Evolutionary conservation across 2,329 filamentous ascomycete genomes (phyloP).

Genomic region (Aurifilum marmelostoma): DNA sequence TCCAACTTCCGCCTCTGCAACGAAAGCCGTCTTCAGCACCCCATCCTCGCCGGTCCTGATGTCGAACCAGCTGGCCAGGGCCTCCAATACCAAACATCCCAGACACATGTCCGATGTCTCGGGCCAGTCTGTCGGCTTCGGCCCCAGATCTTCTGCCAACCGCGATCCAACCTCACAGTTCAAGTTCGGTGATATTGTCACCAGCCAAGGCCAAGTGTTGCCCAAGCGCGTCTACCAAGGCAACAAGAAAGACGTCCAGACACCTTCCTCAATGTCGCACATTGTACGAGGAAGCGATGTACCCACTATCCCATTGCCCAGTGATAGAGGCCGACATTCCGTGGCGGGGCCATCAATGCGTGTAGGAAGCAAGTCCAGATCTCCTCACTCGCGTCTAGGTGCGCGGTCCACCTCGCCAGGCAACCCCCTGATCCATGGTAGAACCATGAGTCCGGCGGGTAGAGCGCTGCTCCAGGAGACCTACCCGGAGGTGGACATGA

Average conservation of each 20-base stretch:
- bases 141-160: slow-evolving; percentile 41
- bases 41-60: slow-evolving; percentile 51
- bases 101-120: slow-evolving; percentile 61
- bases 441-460: slow-evolving; percentile 45
- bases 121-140: slow-evolving; percentile 52
- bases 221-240: slow-evolving; percentile 57
- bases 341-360: slow-evolving; percentile 38
- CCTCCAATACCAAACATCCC: slow-evolving; percentile 41
- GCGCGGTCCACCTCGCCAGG: slow-evolving; percentile 53
- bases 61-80: slow-evolving; percentile 40
- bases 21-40: slow-evolving; percentile 53
- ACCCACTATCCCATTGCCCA: slow-evolving; percentile 50
- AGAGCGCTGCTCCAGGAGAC: slow-evolving; percentile 60
- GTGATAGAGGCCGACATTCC: slow-evolving; percentile 47
- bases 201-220: slow-evolving; percentile 51
- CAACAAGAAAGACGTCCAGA: slow-evolving; percentile 41
- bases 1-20: slow-evolving; percentile 41
- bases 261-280: slow-evolving; percentile 50
- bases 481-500: slow-evolving; percentile 63
- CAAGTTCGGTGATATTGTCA: slow-evolving; percentile 63
- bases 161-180: slow-evolving; percentile 57
- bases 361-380: slow-evolving; percentile 54
- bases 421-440: slow-evolving; percentile 36
- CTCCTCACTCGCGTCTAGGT: slow-evolving; percentile 55
- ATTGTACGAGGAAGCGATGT: slow-evolving; percentile 57